These are phyloP conservation scores for Graphilbum sp. DNA, from an alignment of 2,329 filamentous ascomycete species.

Conservation along the genomic window DNA sequence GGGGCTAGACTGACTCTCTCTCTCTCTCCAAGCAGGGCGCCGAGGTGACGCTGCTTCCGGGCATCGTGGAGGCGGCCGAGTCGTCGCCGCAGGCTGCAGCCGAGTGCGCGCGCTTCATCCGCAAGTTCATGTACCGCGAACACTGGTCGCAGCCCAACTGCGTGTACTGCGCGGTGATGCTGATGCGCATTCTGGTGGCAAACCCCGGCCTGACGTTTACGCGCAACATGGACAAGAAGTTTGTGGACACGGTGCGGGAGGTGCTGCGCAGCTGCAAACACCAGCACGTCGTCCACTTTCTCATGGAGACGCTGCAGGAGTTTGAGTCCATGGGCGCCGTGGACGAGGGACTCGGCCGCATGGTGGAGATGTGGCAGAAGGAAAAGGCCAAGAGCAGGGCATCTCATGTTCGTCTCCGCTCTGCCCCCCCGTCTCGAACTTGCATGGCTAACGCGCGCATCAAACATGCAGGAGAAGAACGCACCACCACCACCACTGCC, in stretches of 20 bases:
- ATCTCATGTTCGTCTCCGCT: conserved; percentile 15
- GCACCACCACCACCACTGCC: too few relatives aligned
- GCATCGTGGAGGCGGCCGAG: conserved; percentile 89
- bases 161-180: conserved; percentile 95
- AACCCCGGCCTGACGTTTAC: conserved; percentile 87
- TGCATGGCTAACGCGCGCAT: too few relatives aligned
- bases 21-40: too few relatives aligned
- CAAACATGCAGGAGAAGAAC: too few relatives aligned
- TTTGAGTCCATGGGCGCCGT: conserved; percentile 56
- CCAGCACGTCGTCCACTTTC: conserved; percentile 63
- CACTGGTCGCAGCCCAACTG: conserved; percentile 48
- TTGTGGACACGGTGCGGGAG: conserved; percentile 59
- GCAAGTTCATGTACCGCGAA: conserved; percentile 65
- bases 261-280: conserved; percentile 57
- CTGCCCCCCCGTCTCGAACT: too few relatives aligned
- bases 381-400: conserved; percentile 55
- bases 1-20: background rate
- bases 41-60: conserved; percentile 81
- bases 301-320: conserved; percentile 71
- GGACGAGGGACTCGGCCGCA: conserved; percentile 54
- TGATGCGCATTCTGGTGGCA: conserved; percentile 78
- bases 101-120: conserved; percentile 64
- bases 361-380: conserved; percentile 78
- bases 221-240: conserved; percentile 75
- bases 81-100: conserved; percentile 75